These are phyloP conservation scores for Colletotrichum australisinense DNA, from an alignment of 2,329 filamentous ascomycete genomes.

Conservation along the genomic window DNA sequence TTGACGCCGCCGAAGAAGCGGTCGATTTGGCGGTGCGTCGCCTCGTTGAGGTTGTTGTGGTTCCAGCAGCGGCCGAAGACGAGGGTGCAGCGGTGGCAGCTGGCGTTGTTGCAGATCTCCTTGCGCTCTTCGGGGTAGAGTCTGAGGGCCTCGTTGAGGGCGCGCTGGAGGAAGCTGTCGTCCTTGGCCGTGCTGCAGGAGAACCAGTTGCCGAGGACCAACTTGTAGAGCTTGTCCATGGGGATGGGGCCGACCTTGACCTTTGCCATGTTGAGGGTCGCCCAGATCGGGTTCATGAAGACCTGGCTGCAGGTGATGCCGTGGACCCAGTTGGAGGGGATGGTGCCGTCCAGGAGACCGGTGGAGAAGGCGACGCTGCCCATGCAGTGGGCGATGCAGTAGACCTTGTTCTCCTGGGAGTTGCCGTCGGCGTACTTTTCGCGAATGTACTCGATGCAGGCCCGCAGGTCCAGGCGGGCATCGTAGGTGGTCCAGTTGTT, in stretches of 20 bases:
- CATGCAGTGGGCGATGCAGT: constrained; percentile 72
- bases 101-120: constrained; percentile 71
- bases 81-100: constrained; percentile 70
- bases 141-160: constrained; percentile 66
- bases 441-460: constrained; percentile 65
- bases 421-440: constrained; percentile 44
- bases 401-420: constrained; percentile 54
- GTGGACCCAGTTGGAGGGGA: constrained; percentile 66
- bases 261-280: constrained; percentile 67
- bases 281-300: constrained; percentile 73
- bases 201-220: constrained; percentile 65
- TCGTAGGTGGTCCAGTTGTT: constrained; percentile 70
- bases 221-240: constrained; percentile 60
- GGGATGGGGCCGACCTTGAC: constrained; percentile 58
- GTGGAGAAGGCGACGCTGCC: constrained; percentile 68
- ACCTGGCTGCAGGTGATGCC: constrained; percentile 71
- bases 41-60: constrained; percentile 73
- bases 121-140: constrained; percentile 64
- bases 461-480: constrained; percentile 68
- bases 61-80: constrained; percentile 74
- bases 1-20: constrained; percentile 72
- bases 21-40: constrained; percentile 71
- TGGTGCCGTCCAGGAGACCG: constrained; percentile 71
- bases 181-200: constrained; percentile 59
- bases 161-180: constrained; percentile 61